Conservation (phyloP, 371 early-diverging fungal species). For the Syncephalastrum contaminatum region DNA sequence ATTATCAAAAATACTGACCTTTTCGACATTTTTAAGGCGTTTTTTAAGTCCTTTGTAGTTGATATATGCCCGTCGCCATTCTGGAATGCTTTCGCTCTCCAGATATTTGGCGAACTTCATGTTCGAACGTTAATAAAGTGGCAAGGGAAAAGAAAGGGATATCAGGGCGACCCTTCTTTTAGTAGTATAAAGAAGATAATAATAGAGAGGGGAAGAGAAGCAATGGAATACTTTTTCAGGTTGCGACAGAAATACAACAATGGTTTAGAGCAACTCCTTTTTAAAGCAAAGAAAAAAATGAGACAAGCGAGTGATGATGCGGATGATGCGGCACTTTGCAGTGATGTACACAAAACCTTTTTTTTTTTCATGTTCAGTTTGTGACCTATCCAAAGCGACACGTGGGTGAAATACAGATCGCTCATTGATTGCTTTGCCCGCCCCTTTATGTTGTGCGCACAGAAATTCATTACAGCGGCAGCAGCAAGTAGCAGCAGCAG, state of each 20-base stretch:
- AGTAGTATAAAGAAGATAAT: slow-evolving; percentile 1
- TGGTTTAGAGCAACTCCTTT: neutral
- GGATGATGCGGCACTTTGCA: slow-evolving; percentile 1
- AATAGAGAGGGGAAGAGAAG: neutral
- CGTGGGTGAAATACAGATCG: slow-evolving; percentile 4
- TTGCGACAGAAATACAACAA: slow-evolving; percentile 3
- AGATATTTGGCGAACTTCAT: slow-evolving; percentile 87
- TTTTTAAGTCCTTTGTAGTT: slow-evolving; percentile 75
- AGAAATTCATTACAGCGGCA: too few species aligned
- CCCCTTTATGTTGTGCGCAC: too few species aligned
- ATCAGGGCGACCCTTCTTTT: neutral
- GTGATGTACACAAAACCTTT: too few species aligned
- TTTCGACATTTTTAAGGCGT: slow-evolving; percentile 60
- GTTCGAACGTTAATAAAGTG: neutral
- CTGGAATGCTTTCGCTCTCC: slow-evolving; percentile 75
- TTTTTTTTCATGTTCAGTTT: slow-evolving; percentile 1
- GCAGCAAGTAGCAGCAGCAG: too few species aligned
- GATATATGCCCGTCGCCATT: slow-evolving; percentile 82
- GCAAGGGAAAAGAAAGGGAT: neutral
- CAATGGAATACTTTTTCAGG: neutral
- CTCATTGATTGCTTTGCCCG: slow-evolving; percentile 3
- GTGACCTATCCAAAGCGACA: slow-evolving; percentile 15
- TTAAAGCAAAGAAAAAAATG: slow-evolving; percentile 4
- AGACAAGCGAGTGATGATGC: slow-evolving; percentile 6
- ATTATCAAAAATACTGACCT: slow-evolving; percentile 18